Percentiles rank a stretch among this genome's conserved stretches.
phyloP scores from a whole-genome alignment of 2,329 filamentous ascomycete genomes.

The Emergomyces orientalis region DNA sequence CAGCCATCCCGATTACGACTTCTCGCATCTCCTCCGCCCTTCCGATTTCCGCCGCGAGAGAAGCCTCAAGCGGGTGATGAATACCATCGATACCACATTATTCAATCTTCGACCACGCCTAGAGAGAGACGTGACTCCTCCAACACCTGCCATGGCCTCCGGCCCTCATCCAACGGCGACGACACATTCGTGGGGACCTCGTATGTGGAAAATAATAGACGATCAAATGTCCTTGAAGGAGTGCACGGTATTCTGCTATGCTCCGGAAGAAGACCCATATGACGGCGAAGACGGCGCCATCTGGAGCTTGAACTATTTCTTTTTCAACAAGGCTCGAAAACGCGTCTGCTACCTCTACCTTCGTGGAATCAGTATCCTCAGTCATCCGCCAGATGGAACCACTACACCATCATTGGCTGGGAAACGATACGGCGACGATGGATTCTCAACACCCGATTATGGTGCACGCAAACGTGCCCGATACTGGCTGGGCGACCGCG shows the following conservation, averaged over 20 bases:
- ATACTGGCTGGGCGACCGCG: slow-evolving; percentile 73
- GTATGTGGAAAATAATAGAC: slow-evolving; percentile 87
- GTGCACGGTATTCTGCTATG: slow-evolving; percentile 83
- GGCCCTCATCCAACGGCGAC: slow-evolving; percentile 42
- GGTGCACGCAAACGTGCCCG: slow-evolving; percentile 70
- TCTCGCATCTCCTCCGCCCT: slow-evolving; percentile 81
- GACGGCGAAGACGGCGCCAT: slow-evolving; percentile 89
- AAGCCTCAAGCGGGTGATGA: slow-evolving; percentile 71
- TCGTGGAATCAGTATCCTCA: slow-evolving; percentile 63
- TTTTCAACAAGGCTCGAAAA: slow-evolving; percentile 89
- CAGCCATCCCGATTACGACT: slow-evolving; percentile 93
- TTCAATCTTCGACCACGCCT: slow-evolving; percentile 69
- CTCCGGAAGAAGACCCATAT: slow-evolving; percentile 81
- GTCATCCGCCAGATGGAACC: slow-evolving; percentile 52
- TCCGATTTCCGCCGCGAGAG: slow-evolving; percentile 82
- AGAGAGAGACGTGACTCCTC: slow-evolving; percentile 32
- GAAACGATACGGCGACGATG: slow-evolving; percentile 42
- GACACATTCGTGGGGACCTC: slow-evolving; percentile 67
- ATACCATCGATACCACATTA: slow-evolving; percentile 75
- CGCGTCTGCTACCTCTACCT: slow-evolving; percentile 90
- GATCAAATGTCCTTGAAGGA: slow-evolving; percentile 88
- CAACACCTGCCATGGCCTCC: slow-evolving; percentile 35
- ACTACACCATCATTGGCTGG: slow-evolving; percentile 33
- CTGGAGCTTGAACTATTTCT: slow-evolving; percentile 94
- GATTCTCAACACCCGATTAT: slow-evolving; percentile 41